Percentiles rank a stretch among this genome's conserved stretches.
Evolutionary conservation across 768 basidiomycete genomes (phyloP).

Genomic region (Lentinula raphanica): DNA sequence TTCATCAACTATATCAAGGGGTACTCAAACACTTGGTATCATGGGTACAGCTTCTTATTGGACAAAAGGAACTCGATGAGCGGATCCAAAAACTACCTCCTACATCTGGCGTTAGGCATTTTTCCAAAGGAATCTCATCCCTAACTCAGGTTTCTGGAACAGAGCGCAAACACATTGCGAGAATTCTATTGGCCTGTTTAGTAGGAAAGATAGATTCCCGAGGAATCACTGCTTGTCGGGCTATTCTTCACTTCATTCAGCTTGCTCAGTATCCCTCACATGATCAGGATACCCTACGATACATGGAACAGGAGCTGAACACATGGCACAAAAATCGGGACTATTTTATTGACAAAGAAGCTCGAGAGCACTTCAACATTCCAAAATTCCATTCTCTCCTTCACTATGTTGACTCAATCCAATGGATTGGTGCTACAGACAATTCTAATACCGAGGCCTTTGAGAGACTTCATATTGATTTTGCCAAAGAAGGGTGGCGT

Average conservation of each 20-base stretch:
- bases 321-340: too few relatives aligned
- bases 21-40: conserved; percentile 20
- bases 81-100: conserved; percentile 21
- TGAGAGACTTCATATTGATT: conserved; percentile 20
- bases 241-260: conserved; percentile 24
- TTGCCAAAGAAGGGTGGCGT: conserved; percentile 17
- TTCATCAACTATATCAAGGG: conserved; percentile 23
- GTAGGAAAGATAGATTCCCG: too few relatives aligned
- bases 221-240: too few relatives aligned
- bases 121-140: neutral
- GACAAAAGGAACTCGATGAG: conserved; percentile 21
- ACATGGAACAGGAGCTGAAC: too few relatives aligned
- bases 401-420: too few relatives aligned
- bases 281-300: too few relatives aligned
- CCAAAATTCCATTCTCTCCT: too few relatives aligned
- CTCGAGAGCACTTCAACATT: too few relatives aligned
- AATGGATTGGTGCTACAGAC: conserved; percentile 13
- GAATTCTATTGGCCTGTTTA: conserved; percentile 16
- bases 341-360: too few relatives aligned
- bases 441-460: conserved; percentile 22
- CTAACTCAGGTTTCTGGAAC: conserved; percentile 19
- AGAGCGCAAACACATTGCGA: conserved; percentile 16
- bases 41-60: conserved; percentile 16
- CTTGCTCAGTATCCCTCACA: too few relatives aligned
- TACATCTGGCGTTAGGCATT: conserved; percentile 21